Percentiles rank a stretch among this genome's conserved stretches.
Conservation (phyloP, 371 early-diverging fungal species). For the Lichtheimia corymbifera region DNA sequence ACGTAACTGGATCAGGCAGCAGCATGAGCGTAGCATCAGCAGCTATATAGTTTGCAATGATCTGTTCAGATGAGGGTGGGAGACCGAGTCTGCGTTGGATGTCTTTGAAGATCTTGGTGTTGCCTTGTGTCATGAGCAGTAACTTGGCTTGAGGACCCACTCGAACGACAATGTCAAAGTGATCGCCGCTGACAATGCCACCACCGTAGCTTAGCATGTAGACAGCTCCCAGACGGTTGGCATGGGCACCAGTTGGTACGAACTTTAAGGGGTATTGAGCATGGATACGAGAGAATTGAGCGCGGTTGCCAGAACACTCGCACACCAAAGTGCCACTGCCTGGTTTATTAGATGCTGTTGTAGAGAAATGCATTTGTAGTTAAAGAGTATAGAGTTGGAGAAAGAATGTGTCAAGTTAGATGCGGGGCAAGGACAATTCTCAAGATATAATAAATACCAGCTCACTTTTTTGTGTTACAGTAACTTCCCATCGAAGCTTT, state of each 20-base stretch:
- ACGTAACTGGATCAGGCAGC: constrained; percentile 80
- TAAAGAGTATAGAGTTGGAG: no score
- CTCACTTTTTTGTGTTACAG: no score
- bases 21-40: constrained; percentile 48
- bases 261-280: constrained; percentile 56
- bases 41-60: constrained; percentile 38
- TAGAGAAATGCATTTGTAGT: constrained; percentile 8
- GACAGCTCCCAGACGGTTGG: constrained; percentile 41
- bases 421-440: no score
- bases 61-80: constrained; percentile 41
- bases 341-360: constrained; percentile 22
- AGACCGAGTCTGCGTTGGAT: constrained; percentile 12
- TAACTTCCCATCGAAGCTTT: no score
- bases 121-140: constrained; percentile 75
- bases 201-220: constrained; percentile 78
- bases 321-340: constrained; percentile 43
- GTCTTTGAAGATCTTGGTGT: constrained; percentile 73
- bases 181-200: constrained; percentile 76
- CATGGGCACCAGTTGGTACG: constrained; percentile 43
- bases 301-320: constrained; percentile 25
- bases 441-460: no score
- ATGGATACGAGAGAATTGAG: constrained; percentile 42
- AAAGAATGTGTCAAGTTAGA: no score
- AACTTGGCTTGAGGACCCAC: constrained; percentile 54
- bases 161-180: constrained; percentile 48